These are phyloP conservation scores for Cairneyella variabilis DNA, from an alignment of 495 filamentous ascomycete genomes.

Conservation along the genomic window DNA sequence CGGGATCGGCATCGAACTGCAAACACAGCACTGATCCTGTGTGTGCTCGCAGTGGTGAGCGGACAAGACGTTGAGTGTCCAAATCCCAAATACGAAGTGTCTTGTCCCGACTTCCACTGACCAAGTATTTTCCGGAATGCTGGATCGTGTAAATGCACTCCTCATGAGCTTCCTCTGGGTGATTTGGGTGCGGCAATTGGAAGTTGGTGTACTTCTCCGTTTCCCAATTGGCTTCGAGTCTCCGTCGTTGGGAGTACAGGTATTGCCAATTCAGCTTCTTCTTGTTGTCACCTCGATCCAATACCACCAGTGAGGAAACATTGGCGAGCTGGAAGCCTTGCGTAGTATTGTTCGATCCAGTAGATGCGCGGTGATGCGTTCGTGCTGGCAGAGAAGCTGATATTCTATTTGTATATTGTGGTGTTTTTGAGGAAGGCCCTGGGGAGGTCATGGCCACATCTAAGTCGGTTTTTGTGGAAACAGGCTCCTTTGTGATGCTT, in stretches of 20 bases:
- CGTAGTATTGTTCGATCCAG: background rate
- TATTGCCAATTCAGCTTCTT: constrained; percentile 76
- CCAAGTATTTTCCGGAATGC: constrained; percentile 77
- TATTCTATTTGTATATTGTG: background rate
- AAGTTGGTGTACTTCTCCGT: constrained; percentile 78
- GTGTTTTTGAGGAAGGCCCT: background rate
- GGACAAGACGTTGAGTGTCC: constrained; percentile 68
- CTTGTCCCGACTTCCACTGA: constrained; percentile 87
- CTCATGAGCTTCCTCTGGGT: constrained; percentile 76
- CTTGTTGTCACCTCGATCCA: constrained; percentile 28
- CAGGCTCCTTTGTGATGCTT: constrained; percentile 1
- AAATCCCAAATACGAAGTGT: constrained; percentile 90
- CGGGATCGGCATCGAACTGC: constrained; percentile 90
- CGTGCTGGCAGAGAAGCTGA: background rate
- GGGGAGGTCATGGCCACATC: constrained; percentile 18
- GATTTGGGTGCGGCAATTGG: constrained; percentile 78
- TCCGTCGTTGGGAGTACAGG: constrained; percentile 81
- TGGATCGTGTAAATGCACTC: constrained; percentile 97
- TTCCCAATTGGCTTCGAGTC: constrained; percentile 89
- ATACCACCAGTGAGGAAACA: constrained; percentile 23
- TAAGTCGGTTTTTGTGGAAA: background rate
- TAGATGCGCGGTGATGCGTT: constrained; percentile 2
- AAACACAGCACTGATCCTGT: constrained; percentile 86
- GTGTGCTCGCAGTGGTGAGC: constrained; percentile 71
- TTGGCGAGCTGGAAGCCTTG: background rate